Percentiles rank a stretch among this genome's conserved stretches.
Conservation (phyloP, 805 yeast species). For the Teunomyces gatunensis region DNA sequence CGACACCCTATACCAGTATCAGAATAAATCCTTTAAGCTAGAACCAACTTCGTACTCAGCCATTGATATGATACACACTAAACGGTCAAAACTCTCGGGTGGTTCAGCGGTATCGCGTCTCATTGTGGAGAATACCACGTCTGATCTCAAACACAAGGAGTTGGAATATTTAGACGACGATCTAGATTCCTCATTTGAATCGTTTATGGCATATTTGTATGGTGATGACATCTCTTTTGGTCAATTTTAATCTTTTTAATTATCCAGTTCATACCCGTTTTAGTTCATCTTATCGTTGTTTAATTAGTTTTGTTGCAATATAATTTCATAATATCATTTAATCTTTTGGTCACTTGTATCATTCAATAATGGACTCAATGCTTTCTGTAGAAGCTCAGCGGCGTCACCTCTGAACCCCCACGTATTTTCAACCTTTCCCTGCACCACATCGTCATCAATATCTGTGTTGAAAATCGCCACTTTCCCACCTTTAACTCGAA, state of each 20-base stretch:
- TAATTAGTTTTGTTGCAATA: neutral
- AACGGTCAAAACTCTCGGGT: neutral
- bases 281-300: too few species aligned
- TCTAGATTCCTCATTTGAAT: neutral
- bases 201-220: neutral
- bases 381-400: conserved; percentile 63
- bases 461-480: conserved; percentile 83
- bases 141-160: neutral
- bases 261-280: neutral
- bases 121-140: neutral
- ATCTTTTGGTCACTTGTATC: conserved; percentile 6
- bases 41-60: neutral
- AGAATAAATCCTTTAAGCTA: neutral
- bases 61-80: neutral
- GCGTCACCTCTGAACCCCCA: conserved; percentile 87
- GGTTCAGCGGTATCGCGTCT: neutral
- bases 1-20: conserved; percentile 13
- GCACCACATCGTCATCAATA: conserved; percentile 44
- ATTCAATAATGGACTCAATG: conserved; percentile 52
- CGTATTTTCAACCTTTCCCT: conserved; percentile 39
- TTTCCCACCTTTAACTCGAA: conserved; percentile 68
- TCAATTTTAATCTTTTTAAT: neutral
- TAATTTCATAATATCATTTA: conserved; percentile 4
- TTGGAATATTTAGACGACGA: neutral
- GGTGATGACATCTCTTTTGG: neutral